A percentile compares a stretch with the other conserved stretches of the same genome.
Conservation (phyloP, 2,329 filamentous ascomycete species). For the Nemania bipapillata region DNA sequence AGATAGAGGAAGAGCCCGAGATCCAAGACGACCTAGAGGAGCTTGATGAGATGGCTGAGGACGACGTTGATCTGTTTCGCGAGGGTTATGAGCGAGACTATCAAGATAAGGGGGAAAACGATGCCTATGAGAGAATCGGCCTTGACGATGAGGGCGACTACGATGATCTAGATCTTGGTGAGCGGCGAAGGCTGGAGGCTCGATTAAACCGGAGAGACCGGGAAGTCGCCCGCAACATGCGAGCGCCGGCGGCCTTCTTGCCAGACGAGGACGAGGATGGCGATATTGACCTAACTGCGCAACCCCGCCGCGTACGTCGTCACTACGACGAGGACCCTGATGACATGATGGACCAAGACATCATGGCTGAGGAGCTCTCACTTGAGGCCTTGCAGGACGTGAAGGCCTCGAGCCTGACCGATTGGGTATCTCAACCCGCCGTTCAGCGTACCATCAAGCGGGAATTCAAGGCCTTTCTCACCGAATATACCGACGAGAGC, state of each 20-base stretch:
- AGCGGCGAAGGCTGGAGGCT: constrained; percentile 76
- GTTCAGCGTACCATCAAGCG: constrained; percentile 93
- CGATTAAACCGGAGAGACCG: constrained; percentile 78
- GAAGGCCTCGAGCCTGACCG: constrained; percentile 90
- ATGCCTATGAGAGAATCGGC: constrained; percentile 75
- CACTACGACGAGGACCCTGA: constrained; percentile 95
- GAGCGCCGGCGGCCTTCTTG: constrained; percentile 78
- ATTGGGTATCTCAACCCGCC: constrained; percentile 91
- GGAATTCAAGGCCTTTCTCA: constrained; percentile 97
- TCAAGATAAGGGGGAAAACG: constrained; percentile 71
- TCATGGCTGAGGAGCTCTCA: constrained; percentile 94
- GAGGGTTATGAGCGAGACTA: constrained; percentile 80
- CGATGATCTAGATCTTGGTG: constrained; percentile 73
- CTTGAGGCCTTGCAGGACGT: constrained; percentile 91
- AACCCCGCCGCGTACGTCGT: constrained; percentile 85
- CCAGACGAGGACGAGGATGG: constrained; percentile 84
- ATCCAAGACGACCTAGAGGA: constrained; percentile 79
- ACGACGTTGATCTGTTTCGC: constrained; percentile 81
- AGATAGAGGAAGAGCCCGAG: constrained; percentile 76
- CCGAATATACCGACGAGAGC: constrained; percentile 90
- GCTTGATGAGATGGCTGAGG: constrained; percentile 82
- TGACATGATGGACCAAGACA: constrained; percentile 89
- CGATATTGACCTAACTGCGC: constrained; percentile 83
- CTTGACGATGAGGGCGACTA: constrained; percentile 83
- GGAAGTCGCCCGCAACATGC: constrained; percentile 73